Percentiles rank a stretch among this genome's conserved stretches.
phyloP scores from a whole-genome alignment of 1,139 yeast species.

The Geotrichum bryndzae region DNA sequence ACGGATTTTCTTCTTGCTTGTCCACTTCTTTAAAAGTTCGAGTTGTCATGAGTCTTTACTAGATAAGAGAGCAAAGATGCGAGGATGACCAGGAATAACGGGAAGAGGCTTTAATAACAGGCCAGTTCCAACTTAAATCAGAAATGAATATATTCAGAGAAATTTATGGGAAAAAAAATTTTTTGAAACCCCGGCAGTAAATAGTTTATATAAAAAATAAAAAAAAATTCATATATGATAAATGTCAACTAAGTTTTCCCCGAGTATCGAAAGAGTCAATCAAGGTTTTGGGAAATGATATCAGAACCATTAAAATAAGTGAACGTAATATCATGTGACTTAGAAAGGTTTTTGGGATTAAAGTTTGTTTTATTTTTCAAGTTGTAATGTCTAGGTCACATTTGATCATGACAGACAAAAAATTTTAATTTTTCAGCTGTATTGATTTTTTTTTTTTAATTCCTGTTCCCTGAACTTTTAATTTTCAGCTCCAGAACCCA shows the following conservation, averaged over 20 bases:
- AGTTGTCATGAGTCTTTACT: not conserved
- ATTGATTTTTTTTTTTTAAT: not conserved
- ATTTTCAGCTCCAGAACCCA: not conserved
- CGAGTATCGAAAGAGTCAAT: not conserved
- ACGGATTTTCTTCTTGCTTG: constrained; percentile 60
- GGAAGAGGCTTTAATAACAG: not conserved
- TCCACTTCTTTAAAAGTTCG: constrained; percentile 22
- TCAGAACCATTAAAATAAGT: not conserved
- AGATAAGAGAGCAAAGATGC: not conserved
- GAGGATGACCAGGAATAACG: not conserved
- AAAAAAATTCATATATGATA: too few species aligned
- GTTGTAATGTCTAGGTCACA: not conserved
- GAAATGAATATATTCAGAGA: not conserved
- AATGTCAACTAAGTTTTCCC: not conserved
- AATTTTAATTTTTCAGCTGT: not conserved
- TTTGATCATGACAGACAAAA: not conserved
- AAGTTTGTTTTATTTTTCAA: not conserved
- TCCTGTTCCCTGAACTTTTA: not conserved
- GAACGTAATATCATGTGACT: not conserved
- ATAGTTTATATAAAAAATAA: too few species aligned
- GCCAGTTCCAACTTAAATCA: not conserved
- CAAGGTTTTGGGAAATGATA: too few species aligned
- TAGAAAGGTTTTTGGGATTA: not conserved
- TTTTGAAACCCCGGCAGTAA: too few species aligned
- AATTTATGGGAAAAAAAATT: not conserved